Conservation (phyloP, 2,329 filamentous ascomycete species). For the Sclerotinia glacialis region DNA sequence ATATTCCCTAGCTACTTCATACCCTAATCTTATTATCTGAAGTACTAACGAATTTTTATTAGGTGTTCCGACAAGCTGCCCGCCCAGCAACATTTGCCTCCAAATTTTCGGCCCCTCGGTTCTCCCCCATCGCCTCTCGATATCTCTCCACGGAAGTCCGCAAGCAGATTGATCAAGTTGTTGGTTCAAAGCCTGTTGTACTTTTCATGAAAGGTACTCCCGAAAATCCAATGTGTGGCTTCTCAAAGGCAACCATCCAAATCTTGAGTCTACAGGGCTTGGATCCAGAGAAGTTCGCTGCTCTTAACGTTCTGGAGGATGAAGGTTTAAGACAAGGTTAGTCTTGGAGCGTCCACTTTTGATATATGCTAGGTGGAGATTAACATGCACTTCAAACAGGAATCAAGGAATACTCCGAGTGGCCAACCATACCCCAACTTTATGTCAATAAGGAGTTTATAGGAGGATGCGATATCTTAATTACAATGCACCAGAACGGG, state of each 20-base stretch:
- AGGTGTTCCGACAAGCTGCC: slow-evolving; percentile 48
- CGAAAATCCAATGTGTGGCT: slow-evolving; percentile 92
- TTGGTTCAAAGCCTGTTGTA: slow-evolving; percentile 84
- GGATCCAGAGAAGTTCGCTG: slow-evolving; percentile 93
- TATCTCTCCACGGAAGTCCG: slow-evolving; percentile 78
- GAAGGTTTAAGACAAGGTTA: slow-evolving; percentile 76
- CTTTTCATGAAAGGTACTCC: slow-evolving; percentile 99
- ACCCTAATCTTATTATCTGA: background rate
- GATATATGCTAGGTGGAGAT: background rate
- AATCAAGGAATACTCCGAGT: slow-evolving; percentile 99
- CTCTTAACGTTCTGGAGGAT: slow-evolving; percentile 96
- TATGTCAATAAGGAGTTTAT: slow-evolving; percentile 96
- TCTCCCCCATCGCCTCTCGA: slow-evolving; percentile 45
- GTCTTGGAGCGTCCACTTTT: slow-evolving; percentile 27
- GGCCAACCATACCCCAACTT: slow-evolving; percentile 96
- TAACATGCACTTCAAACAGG: slow-evolving; percentile 49
- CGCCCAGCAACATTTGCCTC: slow-evolving; percentile 38
- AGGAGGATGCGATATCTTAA: slow-evolving; percentile 94
- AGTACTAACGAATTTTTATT: slow-evolving; percentile 25
- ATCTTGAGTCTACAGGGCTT: slow-evolving; percentile 93
- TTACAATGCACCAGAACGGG: slow-evolving; percentile 96
- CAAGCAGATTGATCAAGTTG: slow-evolving; percentile 84
- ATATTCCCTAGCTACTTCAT: background rate
- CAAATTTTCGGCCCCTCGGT: slow-evolving; percentile 35
- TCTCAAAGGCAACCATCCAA: slow-evolving; percentile 92